Evolutionary conservation across 306 rosid species (phyloP), one percentile per base, ranked within the genome.

Genomic region (Purshia tridentata): DNA sequence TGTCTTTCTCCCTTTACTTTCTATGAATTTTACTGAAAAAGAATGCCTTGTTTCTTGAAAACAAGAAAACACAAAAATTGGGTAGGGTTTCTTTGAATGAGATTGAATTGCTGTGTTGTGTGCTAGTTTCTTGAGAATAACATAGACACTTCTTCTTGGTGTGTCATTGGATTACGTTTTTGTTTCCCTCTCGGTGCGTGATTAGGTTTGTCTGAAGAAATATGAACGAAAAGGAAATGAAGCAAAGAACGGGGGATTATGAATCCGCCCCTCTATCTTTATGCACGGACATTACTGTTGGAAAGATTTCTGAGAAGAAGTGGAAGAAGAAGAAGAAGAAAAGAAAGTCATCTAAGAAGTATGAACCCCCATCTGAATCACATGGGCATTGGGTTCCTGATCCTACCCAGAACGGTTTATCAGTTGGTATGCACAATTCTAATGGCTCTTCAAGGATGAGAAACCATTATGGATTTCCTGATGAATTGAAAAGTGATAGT

Each of bases 1-100:
- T 58, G 64, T 14, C 3, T 58, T 58, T 29, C 18, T 29, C 42
- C 3, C 4, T 23, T 13, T 6, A 29, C 1, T 58, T 29, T 13
- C 42, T 80, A 6, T 67, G 79, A 41, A 65, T 82, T 39, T 51
- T 50, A n/a, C 10, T 39, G 47, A 5, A 10, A 37, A 42, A n/a
- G 20, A 54, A 11, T 53, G 45, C 51, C 6, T 3, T 12, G 53
- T 67, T 68, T 9, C 48, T 68, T 51, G 61, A 52, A 50, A 67
- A 8, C 4, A 5, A 48, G 23, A 49, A 9, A 15, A 4, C 6
- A 14, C 29, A 2, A n/a, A 9, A 51, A 16, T 14, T 62, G 70
- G 61, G 4, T 74, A 39, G 39, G 65, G 46, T 20, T 64, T 64
- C 42, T 62, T 53, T 18, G 15, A 15, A 18, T 3, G 40, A 61